Evolutionary conservation across 306 rosid genomes (phyloP).

Genomic region (Medicago ruthenica): DNA sequence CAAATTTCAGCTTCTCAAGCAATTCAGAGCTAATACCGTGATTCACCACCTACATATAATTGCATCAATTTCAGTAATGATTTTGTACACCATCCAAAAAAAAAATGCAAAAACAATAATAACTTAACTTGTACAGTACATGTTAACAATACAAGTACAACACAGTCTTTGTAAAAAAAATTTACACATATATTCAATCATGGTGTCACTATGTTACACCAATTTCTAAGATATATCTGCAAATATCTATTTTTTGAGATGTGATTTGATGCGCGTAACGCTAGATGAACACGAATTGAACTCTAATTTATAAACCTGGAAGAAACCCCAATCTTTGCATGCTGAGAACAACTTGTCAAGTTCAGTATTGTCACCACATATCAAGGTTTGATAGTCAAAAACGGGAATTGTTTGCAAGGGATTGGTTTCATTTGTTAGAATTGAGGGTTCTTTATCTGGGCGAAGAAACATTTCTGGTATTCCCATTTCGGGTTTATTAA

Average conservation of each 20-base stretch:
- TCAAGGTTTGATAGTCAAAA: constrained; percentile 56
- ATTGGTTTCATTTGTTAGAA: constrained; percentile 23
- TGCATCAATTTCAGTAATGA: neutral
- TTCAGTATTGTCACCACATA: constrained; percentile 37
- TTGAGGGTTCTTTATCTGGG: constrained; percentile 43
- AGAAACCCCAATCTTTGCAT: constrained; percentile 84
- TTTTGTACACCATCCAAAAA: neutral
- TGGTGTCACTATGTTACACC: neutral
- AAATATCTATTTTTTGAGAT: neutral
- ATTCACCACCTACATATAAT: constrained; percentile 62
- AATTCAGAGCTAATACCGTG: constrained; percentile 67
- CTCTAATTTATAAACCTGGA: constrained; percentile 58
- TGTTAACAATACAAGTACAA: too few relatives aligned
- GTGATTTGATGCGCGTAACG: neutral
- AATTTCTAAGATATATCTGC: neutral
- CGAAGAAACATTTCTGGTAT: constrained; percentile 59
- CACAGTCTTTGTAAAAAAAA: neutral
- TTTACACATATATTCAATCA: neutral
- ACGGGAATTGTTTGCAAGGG: constrained; percentile 52
- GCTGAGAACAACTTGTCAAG: constrained; percentile 57
- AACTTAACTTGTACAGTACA: neutral
- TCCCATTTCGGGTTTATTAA: constrained; percentile 25
- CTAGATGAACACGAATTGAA: too few relatives aligned
- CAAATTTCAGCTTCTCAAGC: constrained; percentile 55
- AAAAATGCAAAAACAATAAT: neutral